These are phyloP conservation scores for Clavispora fructus DNA, from an alignment of 805 yeast genomes.

Conservation along the genomic window DNA sequence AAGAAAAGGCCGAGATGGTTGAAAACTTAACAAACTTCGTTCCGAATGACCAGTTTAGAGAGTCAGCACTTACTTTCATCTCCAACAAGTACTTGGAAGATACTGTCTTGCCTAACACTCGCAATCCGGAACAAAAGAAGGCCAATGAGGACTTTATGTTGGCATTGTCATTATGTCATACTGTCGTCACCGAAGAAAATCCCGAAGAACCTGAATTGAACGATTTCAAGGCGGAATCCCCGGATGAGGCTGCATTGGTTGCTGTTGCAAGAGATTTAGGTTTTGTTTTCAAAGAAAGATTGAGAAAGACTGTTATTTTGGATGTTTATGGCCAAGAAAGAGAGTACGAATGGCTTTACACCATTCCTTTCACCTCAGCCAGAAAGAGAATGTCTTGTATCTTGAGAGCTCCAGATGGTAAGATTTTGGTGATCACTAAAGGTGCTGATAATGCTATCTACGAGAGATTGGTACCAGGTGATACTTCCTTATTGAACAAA, in stretches of 20 bases:
- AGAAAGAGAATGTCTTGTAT: constrained; percentile 78
- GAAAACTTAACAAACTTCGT: constrained; percentile 26
- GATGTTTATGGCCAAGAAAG: constrained; percentile 41
- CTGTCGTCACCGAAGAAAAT: constrained; percentile 59
- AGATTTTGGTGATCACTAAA: constrained; percentile 49
- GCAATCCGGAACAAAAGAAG: constrained; percentile 29
- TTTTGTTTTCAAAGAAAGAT: constrained; percentile 51
- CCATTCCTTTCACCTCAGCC: constrained; percentile 62
- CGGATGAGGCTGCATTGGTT: constrained; percentile 81
- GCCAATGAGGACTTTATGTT: constrained; percentile 57
- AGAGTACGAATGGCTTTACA: constrained; percentile 47
- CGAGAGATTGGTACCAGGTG: constrained; percentile 31
- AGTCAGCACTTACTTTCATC: constrained; percentile 48
- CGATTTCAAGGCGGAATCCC: constrained; percentile 72
- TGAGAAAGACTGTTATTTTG: constrained; percentile 42
- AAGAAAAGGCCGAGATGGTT: constrained; percentile 48
- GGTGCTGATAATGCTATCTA: constrained; percentile 77
- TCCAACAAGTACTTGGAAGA: constrained; percentile 57
- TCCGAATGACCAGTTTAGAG: constrained; percentile 45
- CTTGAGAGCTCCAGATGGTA: constrained; percentile 39
- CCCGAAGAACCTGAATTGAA: constrained; percentile 35
- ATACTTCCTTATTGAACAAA: constrained; percentile 43
- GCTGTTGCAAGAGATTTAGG: constrained; percentile 72
- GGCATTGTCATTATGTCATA: constrained; percentile 68
- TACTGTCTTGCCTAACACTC: constrained; percentile 31